Conservation (phyloP, 2,329 filamentous ascomycete genomes). For the Arthrobotrys pseudoclavata region DNA sequence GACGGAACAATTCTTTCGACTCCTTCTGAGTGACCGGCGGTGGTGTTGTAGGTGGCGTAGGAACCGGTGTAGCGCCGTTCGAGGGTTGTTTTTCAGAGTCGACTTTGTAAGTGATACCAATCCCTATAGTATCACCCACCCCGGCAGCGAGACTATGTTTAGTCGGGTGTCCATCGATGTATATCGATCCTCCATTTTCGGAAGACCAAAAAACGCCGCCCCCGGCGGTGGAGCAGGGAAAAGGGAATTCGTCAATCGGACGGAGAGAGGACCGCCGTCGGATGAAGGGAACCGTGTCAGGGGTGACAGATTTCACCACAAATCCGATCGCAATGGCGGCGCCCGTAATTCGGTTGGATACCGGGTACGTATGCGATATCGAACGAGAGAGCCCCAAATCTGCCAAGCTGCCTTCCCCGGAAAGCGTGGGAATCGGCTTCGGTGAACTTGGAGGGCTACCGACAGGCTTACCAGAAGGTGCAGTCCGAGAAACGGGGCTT, state of each 20-base stretch:
- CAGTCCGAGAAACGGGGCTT: neutral
- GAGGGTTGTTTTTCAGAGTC: constrained; percentile 31
- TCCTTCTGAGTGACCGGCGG: constrained; percentile 50
- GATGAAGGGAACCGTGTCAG: constrained; percentile 55
- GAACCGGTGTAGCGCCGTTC: constrained; percentile 51
- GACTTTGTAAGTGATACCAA: constrained; percentile 51
- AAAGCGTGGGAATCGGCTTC: neutral
- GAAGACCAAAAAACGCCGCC: constrained; percentile 56
- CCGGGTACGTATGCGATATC: constrained; percentile 47
- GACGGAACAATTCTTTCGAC: constrained; percentile 46
- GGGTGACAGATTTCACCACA: constrained; percentile 58
- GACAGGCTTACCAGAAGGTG: neutral
- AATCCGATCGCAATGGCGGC: constrained; percentile 54
- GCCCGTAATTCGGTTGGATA: constrained; percentile 35
- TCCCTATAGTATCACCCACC: constrained; percentile 52
- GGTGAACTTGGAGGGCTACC: constrained; percentile 30
- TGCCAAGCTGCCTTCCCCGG: constrained; percentile 39
- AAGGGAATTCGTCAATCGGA: constrained; percentile 56
- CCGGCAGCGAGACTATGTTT: constrained; percentile 40
- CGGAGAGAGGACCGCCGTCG: constrained; percentile 56
- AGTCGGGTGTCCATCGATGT: constrained; percentile 38
- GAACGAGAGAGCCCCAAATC: constrained; percentile 54
- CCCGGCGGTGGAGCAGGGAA: constrained; percentile 47
- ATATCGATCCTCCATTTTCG: constrained; percentile 39
- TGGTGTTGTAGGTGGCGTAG: constrained; percentile 46